These are phyloP conservation scores for Orobanche coerulescens DNA, from an alignment of 257 asterid species.

Conservation along the genomic window DNA sequence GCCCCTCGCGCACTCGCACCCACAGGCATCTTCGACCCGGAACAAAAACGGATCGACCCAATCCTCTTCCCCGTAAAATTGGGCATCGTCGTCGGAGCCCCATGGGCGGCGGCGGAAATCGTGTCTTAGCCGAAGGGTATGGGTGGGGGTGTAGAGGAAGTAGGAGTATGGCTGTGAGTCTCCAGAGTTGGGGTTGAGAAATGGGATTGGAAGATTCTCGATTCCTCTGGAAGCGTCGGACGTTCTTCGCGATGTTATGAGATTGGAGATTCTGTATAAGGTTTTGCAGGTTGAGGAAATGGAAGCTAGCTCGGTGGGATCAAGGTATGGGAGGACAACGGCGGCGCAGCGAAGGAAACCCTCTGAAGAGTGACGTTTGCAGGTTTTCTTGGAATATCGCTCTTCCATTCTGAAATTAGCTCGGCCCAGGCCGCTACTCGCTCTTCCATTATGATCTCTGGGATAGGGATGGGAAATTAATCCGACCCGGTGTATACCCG, in stretches of 20 bases:
- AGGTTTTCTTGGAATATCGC: background rate
- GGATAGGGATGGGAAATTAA: too few species aligned
- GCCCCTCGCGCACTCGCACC: slow-evolving; percentile 52
- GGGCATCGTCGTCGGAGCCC: slow-evolving; percentile 36
- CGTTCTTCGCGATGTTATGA: slow-evolving; percentile 41
- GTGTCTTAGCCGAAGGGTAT: slow-evolving; percentile 27
- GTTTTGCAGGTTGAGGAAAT: slow-evolving; percentile 56
- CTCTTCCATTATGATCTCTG: too few species aligned
- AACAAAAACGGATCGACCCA: slow-evolving; percentile 47
- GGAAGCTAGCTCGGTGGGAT: slow-evolving; percentile 44
- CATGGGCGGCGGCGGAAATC: slow-evolving; percentile 45
- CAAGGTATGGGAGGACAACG: slow-evolving; percentile 60
- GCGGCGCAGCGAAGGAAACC: slow-evolving; percentile 41
- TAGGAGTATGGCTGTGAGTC: slow-evolving; percentile 49
- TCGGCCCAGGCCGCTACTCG: too few species aligned
- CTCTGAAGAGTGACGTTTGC: slow-evolving; percentile 11
- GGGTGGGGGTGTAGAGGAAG: slow-evolving; percentile 60
- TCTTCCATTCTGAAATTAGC: too few species aligned
- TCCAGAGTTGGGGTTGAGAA: slow-evolving; percentile 32
- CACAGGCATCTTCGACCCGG: slow-evolving; percentile 53
- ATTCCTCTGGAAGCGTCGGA: slow-evolving; percentile 61
- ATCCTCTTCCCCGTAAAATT: background rate
- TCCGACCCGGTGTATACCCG: too few species aligned
- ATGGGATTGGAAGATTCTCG: slow-evolving; percentile 62
- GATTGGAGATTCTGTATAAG: slow-evolving; percentile 34